Evolutionary conservation across 768 basidiomycete species (phyloP).

Genomic region (Phlebiopsis flavidoalba): DNA sequence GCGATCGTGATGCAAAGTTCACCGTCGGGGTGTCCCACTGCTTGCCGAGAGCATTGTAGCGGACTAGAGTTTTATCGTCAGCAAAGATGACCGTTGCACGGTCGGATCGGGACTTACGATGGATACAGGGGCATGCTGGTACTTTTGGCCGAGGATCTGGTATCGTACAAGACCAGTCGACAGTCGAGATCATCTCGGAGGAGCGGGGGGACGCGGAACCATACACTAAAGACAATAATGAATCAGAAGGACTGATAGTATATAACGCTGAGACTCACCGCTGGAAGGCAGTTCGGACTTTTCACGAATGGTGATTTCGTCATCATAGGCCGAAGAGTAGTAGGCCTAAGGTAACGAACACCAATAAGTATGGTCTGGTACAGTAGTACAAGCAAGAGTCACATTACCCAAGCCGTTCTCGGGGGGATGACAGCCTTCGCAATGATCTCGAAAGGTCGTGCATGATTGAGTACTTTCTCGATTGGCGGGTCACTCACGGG

Average conservation of each 20-base stretch:
- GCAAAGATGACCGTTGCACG: neutral
- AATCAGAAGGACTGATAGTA: neutral
- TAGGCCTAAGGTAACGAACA: conserved; percentile 49
- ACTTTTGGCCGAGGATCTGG: conserved; percentile 67
- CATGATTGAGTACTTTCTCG: conserved; percentile 76
- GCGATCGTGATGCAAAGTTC: conserved; percentile 85
- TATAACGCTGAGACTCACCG: conserved; percentile 38
- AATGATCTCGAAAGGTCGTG: conserved; percentile 97
- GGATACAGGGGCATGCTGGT: conserved; percentile 80
- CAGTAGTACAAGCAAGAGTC: neutral
- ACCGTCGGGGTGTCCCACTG: conserved; percentile 94
- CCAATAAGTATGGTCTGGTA: neutral
- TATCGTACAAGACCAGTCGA: conserved; percentile 90
- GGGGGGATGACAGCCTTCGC: conserved; percentile 73
- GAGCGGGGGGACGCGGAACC: conserved; percentile 29
- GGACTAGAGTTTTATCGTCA: conserved; percentile 24
- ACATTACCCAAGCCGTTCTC: conserved; percentile 77
- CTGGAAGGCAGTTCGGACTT: conserved; percentile 91
- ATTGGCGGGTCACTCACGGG: conserved; percentile 72
- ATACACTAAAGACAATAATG: conserved; percentile 12
- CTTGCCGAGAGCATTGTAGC: conserved; percentile 89
- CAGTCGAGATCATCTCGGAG: conserved; percentile 77
- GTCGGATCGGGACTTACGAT: conserved; percentile 16
- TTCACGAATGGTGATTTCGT: conserved; percentile 86
- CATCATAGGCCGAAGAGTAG: conserved; percentile 94